Evolutionary conservation across 2,329 filamentous ascomycete genomes (phyloP).

Genomic region (Magnaporthales sp.): DNA sequence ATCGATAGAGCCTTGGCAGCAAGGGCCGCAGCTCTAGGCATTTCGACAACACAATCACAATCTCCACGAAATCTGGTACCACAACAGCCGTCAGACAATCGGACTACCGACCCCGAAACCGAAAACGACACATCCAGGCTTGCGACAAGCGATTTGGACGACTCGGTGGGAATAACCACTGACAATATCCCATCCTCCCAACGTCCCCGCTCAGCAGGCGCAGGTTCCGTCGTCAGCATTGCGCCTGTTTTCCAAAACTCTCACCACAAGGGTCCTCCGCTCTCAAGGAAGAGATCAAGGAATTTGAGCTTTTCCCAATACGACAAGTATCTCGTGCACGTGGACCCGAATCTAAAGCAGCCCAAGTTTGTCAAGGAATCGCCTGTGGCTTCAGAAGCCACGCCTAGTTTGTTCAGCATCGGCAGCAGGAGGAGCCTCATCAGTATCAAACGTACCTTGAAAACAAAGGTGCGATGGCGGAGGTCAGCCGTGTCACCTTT

Average conservation of each 20-base stretch:
- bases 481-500: conserved; percentile 20
- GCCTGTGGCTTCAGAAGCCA: conserved; percentile 18
- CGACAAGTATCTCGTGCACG: conserved; percentile 38
- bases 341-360: conserved; percentile 33
- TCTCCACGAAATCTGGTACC: not conserved
- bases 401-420: conserved; percentile 34
- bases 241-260: conserved; percentile 18
- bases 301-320: conserved; percentile 40
- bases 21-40: conserved; percentile 26
- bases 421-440: conserved; percentile 35
- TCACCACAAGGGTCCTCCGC: conserved; percentile 28
- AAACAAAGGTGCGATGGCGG: conserved; percentile 31
- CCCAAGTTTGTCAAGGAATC: conserved; percentile 26
- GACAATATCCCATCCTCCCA: not conserved
- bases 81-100: not conserved
- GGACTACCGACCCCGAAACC: not conserved
- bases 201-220: not conserved
- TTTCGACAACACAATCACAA: conserved; percentile 14
- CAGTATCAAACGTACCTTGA: conserved; percentile 35
- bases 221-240: not conserved
- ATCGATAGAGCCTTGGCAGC: conserved; percentile 25
- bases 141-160: not conserved
- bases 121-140: not conserved
- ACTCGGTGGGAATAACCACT: not conserved
- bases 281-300: conserved; percentile 29